These are phyloP conservation scores for Rubroshorea leprosula DNA, from an alignment of 345 rosid species.

Conservation along the genomic window DNA sequence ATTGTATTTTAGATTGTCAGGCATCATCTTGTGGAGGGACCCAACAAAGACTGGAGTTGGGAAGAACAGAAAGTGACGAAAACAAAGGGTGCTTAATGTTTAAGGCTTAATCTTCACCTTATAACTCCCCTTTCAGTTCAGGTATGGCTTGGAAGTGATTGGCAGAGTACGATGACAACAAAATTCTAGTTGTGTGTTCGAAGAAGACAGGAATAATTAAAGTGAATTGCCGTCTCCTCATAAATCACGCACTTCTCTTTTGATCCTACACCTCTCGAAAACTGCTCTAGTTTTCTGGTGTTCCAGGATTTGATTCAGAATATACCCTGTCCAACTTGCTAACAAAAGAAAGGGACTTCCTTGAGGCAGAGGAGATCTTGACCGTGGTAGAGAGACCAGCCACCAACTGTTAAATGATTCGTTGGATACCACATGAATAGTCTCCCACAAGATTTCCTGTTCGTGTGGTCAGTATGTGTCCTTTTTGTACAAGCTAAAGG, in stretches of 20 bases:
- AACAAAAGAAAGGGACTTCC: background rate
- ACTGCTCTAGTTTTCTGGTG: background rate
- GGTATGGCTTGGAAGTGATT: too few species aligned
- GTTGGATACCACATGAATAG: background rate
- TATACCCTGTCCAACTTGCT: conserved; percentile 12
- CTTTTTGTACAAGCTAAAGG: too few species aligned
- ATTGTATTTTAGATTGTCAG: too few species aligned
- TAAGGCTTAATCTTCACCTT: too few species aligned
- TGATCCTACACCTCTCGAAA: conserved; percentile 1
- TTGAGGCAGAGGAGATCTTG: background rate
- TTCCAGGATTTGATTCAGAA: background rate
- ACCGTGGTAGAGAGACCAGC: background rate
- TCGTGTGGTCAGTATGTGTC: too few species aligned
- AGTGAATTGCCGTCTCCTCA: too few species aligned
- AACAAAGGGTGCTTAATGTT: too few species aligned
- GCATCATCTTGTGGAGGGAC: too few species aligned
- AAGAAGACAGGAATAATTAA: conserved; percentile 5
- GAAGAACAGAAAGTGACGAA: too few species aligned
- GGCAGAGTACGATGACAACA: conserved; percentile 9
- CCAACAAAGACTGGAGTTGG: too few species aligned
- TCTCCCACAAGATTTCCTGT: too few species aligned
- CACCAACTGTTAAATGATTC: background rate
- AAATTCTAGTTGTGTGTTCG: conserved; percentile 8
- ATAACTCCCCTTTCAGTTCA: too few species aligned
- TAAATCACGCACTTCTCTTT: background rate